Base-by-base conservation (phyloP, 2,329 filamentous ascomycete species). In the Phialophora chinensis region DNA sequence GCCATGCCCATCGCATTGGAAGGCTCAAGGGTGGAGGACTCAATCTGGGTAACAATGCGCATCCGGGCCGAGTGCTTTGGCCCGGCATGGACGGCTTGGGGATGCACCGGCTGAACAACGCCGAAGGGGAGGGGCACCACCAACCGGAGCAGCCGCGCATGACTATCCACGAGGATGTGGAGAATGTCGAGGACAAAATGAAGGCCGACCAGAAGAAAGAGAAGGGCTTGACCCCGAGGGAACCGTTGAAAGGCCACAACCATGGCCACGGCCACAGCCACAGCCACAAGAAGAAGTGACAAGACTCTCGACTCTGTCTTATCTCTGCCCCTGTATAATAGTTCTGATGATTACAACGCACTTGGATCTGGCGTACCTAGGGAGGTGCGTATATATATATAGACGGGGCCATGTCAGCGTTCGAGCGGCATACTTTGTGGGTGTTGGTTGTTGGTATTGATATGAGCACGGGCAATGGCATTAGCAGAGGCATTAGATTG, bases 1-100 rank as follows among this genome's bases (percentile, higher is more conserved):
- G 77, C 5, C 64, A 65, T 20, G 74, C 79, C 65, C 76, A 73
- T 11, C 73, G 79, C 8, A 68, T 73, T 1, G 78, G 79, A 23
- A 74, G 78, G 35, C 71, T 80, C 52, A 78, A 75, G 75, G 78
- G 60, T 17, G 61, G 65, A 17, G 62, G 65, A 20, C 31, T 50
- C 53, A 65, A 57, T 29, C 54, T 62, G 6, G 60, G 60, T 8
- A 47, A 53, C 8, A 65, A 60, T 33, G 29, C 62, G 42, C 59
- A 65, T n/a, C 38, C 66, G 23, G 67, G 67, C 33, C 70, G 67
- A 27, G 72, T 74, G 7, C 69, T 73, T 20, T 74, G 72, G 72
- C 72, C 72, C 11, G 72, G 72, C 27, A 73, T 73, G 72, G 72
- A 74, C 10, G 72, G 72, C 5, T 56, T 73, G 54, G 71, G 69